Base-by-base conservation (phyloP, 208 protist genomes). In the Trypanosoma melophagium region DNA sequence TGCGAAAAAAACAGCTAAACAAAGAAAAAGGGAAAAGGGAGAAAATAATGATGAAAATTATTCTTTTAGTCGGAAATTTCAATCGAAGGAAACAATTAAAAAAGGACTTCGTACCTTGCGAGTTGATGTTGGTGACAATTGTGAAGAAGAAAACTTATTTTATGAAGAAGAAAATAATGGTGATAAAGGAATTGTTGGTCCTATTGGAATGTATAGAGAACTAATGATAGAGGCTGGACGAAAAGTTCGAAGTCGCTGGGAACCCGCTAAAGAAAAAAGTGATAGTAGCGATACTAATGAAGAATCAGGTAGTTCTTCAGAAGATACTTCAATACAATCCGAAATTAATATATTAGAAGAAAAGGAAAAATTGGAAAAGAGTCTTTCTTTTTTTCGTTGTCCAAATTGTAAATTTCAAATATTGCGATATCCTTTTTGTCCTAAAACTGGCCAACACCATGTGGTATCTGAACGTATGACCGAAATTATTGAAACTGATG, bases 171-270 rank as follows among this genome's bases (percentile, higher is more conserved):
- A 80, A 25, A 55, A 53, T 14, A 60, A 61, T 45, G 41, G 44
- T 24, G 40, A 55, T 22, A 61, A 66, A 22, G 76, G 81, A 16
- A 70, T 87, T 49, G 75, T 92, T 42, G 90, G 90, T 16, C 90
- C 90, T 7, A 93, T 95, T 8, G 90, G 83, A 21, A 93, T 95
- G 90, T 95, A 95, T 65, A 80, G 87, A 47, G 86, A 95, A 69
- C 81, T 95, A 42, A 95, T 95, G 90, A 74, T 83, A 16, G 90
- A 95, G 68, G 90, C 90, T 7, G 90, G 90, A n/a, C 77, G 90
- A 35, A 90, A 51, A n/a, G 81, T 92, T 47, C 81, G 82, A 45
- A 93, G 90, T 74, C 86, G 90, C 40, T 95, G 90, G 87, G 90
- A 90, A 25, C 74, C 73, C 17, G 57, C 60, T 19, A 74, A 62